Evolutionary conservation across 805 yeast genomes (phyloP).

Genomic region (Saturnispora gosingensis): DNA sequence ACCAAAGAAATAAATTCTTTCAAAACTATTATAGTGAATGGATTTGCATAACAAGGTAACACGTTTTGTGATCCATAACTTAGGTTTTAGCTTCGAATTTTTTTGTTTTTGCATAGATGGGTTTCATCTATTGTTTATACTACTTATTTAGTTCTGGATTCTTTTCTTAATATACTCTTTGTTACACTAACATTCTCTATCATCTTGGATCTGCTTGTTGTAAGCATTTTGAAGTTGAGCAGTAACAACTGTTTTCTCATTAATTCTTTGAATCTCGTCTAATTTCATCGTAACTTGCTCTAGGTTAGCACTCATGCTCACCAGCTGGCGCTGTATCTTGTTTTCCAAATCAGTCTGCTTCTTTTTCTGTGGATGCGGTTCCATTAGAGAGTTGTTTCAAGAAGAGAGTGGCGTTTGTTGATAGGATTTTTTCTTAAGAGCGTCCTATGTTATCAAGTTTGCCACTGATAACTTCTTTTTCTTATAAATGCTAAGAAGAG

Average conservation of each 20-base stretch:
- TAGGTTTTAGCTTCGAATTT: neutral
- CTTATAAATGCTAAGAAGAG: constrained; percentile 1
- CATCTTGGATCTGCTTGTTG: neutral
- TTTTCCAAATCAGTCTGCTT: neutral
- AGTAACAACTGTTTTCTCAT: constrained; percentile 3
- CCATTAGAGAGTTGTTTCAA: neutral
- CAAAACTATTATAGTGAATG: neutral
- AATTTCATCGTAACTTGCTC: neutral
- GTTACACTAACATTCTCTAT: neutral
- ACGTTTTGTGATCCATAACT: neutral
- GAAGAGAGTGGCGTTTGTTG: neutral
- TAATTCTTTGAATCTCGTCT: constrained; percentile 1
- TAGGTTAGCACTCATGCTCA: neutral
- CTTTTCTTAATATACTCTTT: neutral
- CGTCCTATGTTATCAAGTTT: neutral
- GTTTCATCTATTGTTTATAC: neutral
- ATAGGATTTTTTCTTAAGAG: neutral
- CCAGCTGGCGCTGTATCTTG: neutral
- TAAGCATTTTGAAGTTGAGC: constrained; percentile 5
- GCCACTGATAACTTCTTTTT: neutral
- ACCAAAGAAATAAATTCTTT: constrained; percentile 42
- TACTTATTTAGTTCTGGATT: neutral
- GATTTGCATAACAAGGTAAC: neutral
- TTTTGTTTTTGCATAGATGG: neutral
- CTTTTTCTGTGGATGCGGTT: constrained; percentile 3